Evolutionary conservation across 2,329 filamentous ascomycete genomes (phyloP), one percentile per base, ranked within the genome.

Genomic region (Alternaria arbusti): DNA sequence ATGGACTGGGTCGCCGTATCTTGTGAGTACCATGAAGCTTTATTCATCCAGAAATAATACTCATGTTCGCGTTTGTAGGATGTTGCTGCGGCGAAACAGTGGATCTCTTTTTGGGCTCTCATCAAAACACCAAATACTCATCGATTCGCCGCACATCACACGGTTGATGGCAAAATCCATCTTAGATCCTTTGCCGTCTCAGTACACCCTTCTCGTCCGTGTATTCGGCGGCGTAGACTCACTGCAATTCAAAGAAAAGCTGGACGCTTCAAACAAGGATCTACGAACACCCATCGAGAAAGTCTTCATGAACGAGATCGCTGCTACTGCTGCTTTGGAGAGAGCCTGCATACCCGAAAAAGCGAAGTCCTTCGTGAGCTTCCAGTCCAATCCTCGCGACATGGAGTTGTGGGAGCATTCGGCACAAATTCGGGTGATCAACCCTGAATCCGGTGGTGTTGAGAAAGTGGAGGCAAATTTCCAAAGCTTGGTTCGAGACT

Each of bases 391-490:
- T 47, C 17, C 20, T 47, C 44, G 44, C 44, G 22, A 47, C 22
- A 47, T 23, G n/a, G 36, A 40, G 36, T 40, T 40, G 36, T 40
- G 36, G 44, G 22, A 23, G 44, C 44, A 23, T 47, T 47, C 20
- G 44, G 44, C 44, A 23, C 44, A 47, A 11, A 15, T 23, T 15
- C 17, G 20, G 44, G 44, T 23, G n/a, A 47, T 47, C 44, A 47
- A 47, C 44, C 44, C 17, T 47, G 20, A 47, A 11, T 22, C 22
- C 11, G 10, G 44, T 22, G 17, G 17, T 47, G 44, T 47, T n/a
- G 50, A 30, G 17, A 54, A 26, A 22, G 83, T 69, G 79, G 86
- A 4, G 74, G 83, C 49, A 84, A 63, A 61, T 6, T 51, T 66
- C 22, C 52, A 55, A 30, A 60, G 30, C 43, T 28, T 66, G 22